Conservation (phyloP, 2,329 filamentous ascomycete species). For the Verticillium alfalfae region DNA sequence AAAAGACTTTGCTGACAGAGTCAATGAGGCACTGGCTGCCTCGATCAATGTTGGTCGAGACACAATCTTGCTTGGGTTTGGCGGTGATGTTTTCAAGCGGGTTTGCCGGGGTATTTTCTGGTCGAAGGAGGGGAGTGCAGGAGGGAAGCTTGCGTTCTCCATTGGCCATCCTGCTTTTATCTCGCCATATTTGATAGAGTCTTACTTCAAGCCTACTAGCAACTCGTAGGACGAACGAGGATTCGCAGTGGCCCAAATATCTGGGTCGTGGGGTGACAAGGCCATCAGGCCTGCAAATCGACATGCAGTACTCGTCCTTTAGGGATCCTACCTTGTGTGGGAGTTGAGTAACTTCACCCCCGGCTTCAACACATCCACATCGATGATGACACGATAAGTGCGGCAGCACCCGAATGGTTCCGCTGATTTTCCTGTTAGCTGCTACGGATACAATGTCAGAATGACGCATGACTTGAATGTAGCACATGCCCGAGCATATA, state of each 20-base stretch:
- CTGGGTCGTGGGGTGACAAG: slow-evolving; percentile 24
- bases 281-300: slow-evolving; percentile 18
- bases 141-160: slow-evolving; percentile 30
- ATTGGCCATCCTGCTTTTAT: slow-evolving; percentile 27
- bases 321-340: neutral
- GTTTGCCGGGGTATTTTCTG: slow-evolving; percentile 17
- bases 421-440: too few species aligned
- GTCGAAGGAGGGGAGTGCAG: slow-evolving; percentile 25
- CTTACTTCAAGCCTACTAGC: slow-evolving; percentile 18
- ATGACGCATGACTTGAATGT: too few species aligned
- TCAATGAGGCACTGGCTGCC: slow-evolving; percentile 36
- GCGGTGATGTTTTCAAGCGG: slow-evolving; percentile 36
- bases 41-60: slow-evolving; percentile 21
- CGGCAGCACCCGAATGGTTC: too few species aligned
- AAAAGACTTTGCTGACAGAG: slow-evolving; percentile 31
- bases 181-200: slow-evolving; percentile 22
- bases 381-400: too few species aligned
- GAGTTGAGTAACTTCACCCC: too few species aligned
- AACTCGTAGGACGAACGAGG: slow-evolving; percentile 20
- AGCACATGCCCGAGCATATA: too few species aligned
- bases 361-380: too few species aligned
- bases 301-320: too few species aligned
- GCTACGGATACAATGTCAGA: too few species aligned
- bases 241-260: slow-evolving; percentile 12
- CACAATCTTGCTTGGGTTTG: slow-evolving; percentile 25